Evolutionary conservation across 2,329 filamentous ascomycete genomes (phyloP).

Genomic region (Stachybotrys elegans): DNA sequence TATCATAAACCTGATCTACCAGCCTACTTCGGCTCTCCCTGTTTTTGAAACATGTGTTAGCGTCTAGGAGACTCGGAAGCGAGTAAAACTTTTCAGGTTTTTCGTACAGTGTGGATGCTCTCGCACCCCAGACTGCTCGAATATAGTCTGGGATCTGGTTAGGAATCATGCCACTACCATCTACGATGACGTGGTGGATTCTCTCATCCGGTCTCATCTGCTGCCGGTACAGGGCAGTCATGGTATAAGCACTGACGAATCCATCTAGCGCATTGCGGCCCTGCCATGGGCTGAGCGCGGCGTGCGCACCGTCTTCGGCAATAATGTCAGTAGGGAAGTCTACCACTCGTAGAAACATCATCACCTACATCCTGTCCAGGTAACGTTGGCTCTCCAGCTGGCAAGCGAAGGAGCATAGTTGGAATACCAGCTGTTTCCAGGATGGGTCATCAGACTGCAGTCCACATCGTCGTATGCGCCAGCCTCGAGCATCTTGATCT

Average conservation of each 20-base stretch:
- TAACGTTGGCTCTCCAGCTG: background rate
- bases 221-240: conserved; percentile 13
- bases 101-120: no score
- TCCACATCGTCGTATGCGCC: conserved; percentile 34
- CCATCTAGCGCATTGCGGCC: conserved; percentile 15
- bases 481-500: conserved; percentile 37
- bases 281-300: conserved; percentile 14
- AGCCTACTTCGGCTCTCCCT: background rate
- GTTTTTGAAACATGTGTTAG: no score
- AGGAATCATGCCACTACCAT: conserved; percentile 7
- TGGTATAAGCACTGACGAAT: conserved; percentile 12
- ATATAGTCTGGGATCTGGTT: conserved; percentile 11
- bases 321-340: background rate
- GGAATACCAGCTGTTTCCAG: conserved; percentile 1
- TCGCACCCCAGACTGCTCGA: conserved; percentile 9
- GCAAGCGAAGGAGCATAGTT: background rate
- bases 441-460: conserved; percentile 18
- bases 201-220: conserved; percentile 15
- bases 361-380: background rate
- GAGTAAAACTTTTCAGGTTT: background rate
- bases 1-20: background rate
- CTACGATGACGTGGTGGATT: conserved; percentile 15
- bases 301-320: conserved; percentile 7
- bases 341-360: conserved; percentile 3
- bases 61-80: no score